phyloP scores from a whole-genome alignment of 2,329 filamentous ascomycete genomes.

The Fusarium sp. region DNA sequence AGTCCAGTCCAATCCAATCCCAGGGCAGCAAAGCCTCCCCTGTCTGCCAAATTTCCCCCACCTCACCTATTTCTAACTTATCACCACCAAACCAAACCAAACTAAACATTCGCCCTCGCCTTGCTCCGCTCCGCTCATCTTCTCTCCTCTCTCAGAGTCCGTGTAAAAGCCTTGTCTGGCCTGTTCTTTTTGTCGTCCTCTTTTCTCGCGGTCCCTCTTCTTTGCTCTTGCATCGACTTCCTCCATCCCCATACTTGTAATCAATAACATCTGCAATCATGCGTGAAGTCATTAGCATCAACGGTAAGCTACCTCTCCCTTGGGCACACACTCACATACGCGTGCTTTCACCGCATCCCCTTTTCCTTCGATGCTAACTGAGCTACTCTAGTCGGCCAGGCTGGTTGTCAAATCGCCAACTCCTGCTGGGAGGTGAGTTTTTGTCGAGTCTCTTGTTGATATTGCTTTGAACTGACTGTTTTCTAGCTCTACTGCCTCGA shows the following conservation, averaged over 20 bases:
- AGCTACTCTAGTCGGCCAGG: constrained; percentile 89
- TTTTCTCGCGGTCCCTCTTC: constrained; percentile 48
- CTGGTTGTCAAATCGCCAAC: constrained; percentile 99
- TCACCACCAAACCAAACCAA: constrained; percentile 44
- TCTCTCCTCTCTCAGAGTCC: constrained; percentile 47
- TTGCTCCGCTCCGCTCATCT: constrained; percentile 23
- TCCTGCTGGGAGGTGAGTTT: constrained; percentile 99
- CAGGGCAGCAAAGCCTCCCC: constrained; percentile 52
- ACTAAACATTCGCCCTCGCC: constrained; percentile 47
- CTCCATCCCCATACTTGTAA: constrained; percentile 46
- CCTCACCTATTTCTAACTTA: constrained; percentile 56
- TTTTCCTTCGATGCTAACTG: constrained; percentile 64
- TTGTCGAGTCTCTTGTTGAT: constrained; percentile 46
- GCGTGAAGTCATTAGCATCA: constrained; percentile 99
- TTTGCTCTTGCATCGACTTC: constrained; percentile 54
- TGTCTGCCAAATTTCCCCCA: constrained; percentile 64
- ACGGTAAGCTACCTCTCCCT: constrained; percentile 77
- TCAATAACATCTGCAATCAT: constrained; percentile 72
- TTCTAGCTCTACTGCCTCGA: constrained; percentile 98
- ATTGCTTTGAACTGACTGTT: constrained; percentile 35
- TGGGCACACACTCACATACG: constrained; percentile 43
- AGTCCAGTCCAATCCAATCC: constrained; percentile 41
- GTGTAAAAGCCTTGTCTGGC: constrained; percentile 51
- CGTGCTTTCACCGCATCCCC: constrained; percentile 61
- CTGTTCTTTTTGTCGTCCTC: constrained; percentile 47